phyloP scores from a whole-genome alignment of 148 eudicot genomes.

The Chenopodium berlandieri region DNA sequence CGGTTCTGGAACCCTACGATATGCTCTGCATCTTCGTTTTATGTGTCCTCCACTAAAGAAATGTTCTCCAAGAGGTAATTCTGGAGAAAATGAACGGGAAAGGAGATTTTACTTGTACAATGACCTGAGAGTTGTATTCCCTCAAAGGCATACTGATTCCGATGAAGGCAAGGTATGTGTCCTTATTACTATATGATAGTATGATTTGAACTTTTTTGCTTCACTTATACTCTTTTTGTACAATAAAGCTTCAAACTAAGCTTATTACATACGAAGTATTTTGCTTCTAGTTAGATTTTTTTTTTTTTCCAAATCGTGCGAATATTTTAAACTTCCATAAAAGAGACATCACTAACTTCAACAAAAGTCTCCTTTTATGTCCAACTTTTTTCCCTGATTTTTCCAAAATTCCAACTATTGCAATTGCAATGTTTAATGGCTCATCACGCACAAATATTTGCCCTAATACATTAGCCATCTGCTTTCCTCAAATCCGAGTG shows the following conservation, averaged over 20 bases:
- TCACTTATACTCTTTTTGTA: background rate
- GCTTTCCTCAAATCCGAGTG: background rate
- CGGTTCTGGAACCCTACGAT: constrained; percentile 59
- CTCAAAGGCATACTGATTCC: constrained; percentile 79
- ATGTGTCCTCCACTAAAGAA: constrained; percentile 59
- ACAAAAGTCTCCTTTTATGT: background rate
- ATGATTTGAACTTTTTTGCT: background rate
- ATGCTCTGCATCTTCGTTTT: constrained; percentile 89
- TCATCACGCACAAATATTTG: background rate
- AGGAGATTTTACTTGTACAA: constrained; percentile 62
- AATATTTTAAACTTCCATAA: background rate
- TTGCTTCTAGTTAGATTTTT: background rate
- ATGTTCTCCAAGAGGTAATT: constrained; percentile 25
- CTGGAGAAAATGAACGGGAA: constrained; percentile 33
- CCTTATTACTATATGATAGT: background rate
- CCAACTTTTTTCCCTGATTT: too few relatives aligned
- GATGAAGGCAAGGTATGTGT: constrained; percentile 86
- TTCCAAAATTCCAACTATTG: too few relatives aligned
- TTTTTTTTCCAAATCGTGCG: background rate
- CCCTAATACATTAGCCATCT: background rate
- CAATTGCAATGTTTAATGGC: background rate
- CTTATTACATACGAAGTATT: too few relatives aligned
- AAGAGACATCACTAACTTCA: background rate
- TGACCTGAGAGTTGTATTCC: constrained; percentile 73
- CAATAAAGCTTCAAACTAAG: background rate